Conservation (phyloP, 805 yeast species). For the Nadsonia fulvescens region DNA sequence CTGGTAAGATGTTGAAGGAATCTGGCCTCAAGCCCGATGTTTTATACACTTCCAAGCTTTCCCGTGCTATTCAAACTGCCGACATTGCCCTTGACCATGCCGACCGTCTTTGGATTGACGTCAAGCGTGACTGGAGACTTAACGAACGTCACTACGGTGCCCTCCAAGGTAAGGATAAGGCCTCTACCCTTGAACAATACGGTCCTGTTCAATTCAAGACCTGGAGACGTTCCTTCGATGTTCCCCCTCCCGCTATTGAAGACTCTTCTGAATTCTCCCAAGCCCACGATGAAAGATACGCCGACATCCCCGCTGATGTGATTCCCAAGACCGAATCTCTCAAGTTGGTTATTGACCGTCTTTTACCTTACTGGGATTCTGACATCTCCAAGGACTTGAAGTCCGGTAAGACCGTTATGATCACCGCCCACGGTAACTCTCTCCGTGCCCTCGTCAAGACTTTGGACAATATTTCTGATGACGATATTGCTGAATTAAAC, state of each 20-base stretch:
- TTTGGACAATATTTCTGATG: conserved; percentile 84
- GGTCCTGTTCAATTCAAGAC: conserved; percentile 89
- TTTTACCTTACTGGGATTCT: conserved; percentile 94
- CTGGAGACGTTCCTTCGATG: conserved; percentile 94
- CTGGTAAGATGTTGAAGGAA: conserved; percentile 82
- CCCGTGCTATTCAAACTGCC: conserved; percentile 95
- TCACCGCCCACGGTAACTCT: conserved; percentile 98
- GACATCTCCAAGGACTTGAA: conserved; percentile 71
- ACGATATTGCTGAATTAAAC: conserved; percentile 82
- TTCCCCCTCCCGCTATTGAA: conserved; percentile 84
- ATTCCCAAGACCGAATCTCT: conserved; percentile 90
- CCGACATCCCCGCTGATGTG: conserved; percentile 63
- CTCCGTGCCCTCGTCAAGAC: conserved; percentile 91
- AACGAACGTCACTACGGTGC: conserved; percentile 99
- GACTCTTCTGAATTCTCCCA: conserved; percentile 71
- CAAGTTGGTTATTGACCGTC: conserved; percentile 85
- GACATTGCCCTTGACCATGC: conserved; percentile 81
- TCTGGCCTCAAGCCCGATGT: conserved; percentile 73
- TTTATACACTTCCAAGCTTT: conserved; percentile 74
- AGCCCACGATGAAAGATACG: conserved; percentile 71
- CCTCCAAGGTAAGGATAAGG: conserved; percentile 96
- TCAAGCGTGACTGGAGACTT: conserved; percentile 90
- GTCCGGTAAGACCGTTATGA: conserved; percentile 73
- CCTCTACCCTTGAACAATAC: conserved; percentile 69
- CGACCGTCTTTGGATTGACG: conserved; percentile 81